Evolutionary conservation across 1,284 basidiomycete genomes (phyloP), one percentile per base, ranked within the genome.

Genomic region (Boletellus dicymbophilus): DNA sequence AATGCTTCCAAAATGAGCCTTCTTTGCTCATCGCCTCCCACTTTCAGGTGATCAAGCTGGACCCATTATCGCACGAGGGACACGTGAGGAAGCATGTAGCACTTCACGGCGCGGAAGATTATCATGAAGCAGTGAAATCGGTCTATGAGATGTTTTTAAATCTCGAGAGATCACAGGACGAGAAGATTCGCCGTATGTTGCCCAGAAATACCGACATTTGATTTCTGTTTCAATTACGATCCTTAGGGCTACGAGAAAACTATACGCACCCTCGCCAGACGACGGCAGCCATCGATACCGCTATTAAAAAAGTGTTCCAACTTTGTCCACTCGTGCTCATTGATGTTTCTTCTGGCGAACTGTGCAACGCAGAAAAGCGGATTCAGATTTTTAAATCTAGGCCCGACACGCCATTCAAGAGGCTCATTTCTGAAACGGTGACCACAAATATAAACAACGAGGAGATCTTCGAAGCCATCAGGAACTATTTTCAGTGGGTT

Each of bases 401-500:
- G n/a, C n/a, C n/a, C n/a, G 45, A 44, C 20, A n/a, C n/a, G 2
- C 6, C n/a, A 0, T 51, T 49, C 45, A 30, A 38, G 27, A 38
- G 57, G 8, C 37, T 53, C 4, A 27, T 56, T n/a, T 53, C 34
- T 20, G 13, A 21, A 20, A 20, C 34, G 20, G 7, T 21, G n/a
- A 21, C 10, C 21, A n/a, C 11, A 13, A n/a, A n/a, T n/a, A n/a
- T n/a, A n/a, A 20, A 56, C 11, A 7, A 20, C 7, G 4, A 12
- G 7, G 28, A 6, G 8, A 48, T 53, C 13, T 10, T 6, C 10
- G 27, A 37, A 30, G 15, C 18, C 7, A 50, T 58, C 1, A 34
- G 43, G 3, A 25, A 25, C 28, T 55, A 60, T 30, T 58, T 57
- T 41, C 23, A 39, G n/a, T 58, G 49, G 37, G 25, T 46, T 21